Conservation (phyloP, 2,329 filamentous ascomycete species). For the Fusarium tuaranense region DNA sequence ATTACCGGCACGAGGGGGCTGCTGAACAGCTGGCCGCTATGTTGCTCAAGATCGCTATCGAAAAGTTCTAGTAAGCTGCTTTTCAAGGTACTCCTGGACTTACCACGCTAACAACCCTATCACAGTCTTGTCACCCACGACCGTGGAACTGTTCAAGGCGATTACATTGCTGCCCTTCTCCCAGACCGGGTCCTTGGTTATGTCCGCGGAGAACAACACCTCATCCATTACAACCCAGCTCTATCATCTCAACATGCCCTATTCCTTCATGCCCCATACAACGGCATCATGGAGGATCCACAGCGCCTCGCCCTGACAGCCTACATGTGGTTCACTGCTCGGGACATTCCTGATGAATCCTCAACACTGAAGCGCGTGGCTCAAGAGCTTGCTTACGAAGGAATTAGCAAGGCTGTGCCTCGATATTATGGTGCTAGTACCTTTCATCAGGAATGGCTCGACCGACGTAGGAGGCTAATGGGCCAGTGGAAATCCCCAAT, state of each 20-base stretch:
- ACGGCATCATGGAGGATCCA: neutral
- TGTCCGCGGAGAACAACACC: neutral
- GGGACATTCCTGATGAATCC: neutral
- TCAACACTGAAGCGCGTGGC: neutral
- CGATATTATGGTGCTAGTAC: constrained; percentile 5
- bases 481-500: neutral
- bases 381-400: constrained; percentile 8
- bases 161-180: neutral
- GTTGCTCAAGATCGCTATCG: neutral
- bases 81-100: neutral
- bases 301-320: neutral
- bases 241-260: neutral
- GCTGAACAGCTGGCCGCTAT: neutral
- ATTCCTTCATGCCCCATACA: neutral
- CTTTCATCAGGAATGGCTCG: constrained; percentile 14
- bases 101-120: no score
- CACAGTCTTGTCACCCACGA: neutral
- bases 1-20: neutral
- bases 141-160: neutral
- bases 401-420: neutral
- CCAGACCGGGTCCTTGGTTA: neutral
- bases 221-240: neutral
- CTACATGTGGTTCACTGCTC: neutral
- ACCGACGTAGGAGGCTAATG: neutral
- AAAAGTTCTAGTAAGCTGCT: neutral